phyloP scores from a whole-genome alignment of 345 rosid genomes.

The Dovyalis caffra region DNA sequence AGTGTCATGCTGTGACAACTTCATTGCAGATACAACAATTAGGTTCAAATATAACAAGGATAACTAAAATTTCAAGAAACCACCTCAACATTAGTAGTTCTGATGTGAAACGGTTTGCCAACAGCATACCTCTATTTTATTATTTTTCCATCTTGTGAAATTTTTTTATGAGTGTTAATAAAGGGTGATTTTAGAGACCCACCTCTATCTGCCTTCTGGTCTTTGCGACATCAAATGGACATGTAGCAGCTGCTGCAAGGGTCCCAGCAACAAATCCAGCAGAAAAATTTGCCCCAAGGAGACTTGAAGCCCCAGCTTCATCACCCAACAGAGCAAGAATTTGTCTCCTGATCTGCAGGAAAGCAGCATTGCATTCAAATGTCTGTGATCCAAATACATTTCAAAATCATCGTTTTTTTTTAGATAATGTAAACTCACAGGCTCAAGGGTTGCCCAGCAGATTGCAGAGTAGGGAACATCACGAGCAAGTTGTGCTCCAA shows the following conservation, averaged over 20 bases:
- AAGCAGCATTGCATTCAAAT: background rate
- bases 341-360: conserved; percentile 56
- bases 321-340: conserved; percentile 63
- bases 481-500: conserved; percentile 96
- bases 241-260: conserved; percentile 82
- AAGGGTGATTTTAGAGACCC: background rate
- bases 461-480: conserved; percentile 99
- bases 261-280: conserved; percentile 90
- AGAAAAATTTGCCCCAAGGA: conserved; percentile 85
- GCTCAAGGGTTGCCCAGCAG: conserved; percentile 92
- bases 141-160: background rate
- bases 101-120: background rate
- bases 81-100: background rate
- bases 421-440: conserved; percentile 49
- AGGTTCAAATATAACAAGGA: background rate
- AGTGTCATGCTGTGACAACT: background rate
- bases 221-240: conserved; percentile 94
- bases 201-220: conserved; percentile 99
- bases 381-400: background rate
- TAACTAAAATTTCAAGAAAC: background rate
- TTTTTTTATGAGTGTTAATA: background rate
- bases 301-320: conserved; percentile 46
- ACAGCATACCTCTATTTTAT: background rate
- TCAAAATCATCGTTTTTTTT: background rate
- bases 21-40: background rate